These are phyloP conservation scores for Medicago truncatula DNA, from an alignment of 306 rosid genomes.

Conservation along the genomic window DNA sequence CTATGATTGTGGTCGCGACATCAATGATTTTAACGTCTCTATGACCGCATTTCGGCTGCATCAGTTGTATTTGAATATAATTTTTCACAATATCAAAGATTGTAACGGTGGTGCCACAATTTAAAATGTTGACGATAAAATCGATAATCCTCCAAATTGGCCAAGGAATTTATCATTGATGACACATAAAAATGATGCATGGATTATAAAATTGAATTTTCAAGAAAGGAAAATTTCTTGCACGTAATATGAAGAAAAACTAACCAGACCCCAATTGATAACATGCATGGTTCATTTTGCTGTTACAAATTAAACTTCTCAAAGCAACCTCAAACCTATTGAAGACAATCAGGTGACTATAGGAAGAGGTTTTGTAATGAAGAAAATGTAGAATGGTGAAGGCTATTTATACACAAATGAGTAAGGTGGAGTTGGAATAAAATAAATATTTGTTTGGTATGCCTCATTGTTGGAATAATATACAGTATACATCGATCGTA, in stretches of 20 bases:
- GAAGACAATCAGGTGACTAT: constrained; percentile 46
- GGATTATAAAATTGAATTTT: constrained; percentile 8
- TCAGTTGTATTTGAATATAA: background rate
- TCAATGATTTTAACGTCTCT: background rate
- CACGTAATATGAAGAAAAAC: constrained; percentile 39
- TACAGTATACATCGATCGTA: background rate
- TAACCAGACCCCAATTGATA: constrained; percentile 76
- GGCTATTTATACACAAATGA: constrained; percentile 67
- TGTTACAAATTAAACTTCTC: constrained; percentile 41
- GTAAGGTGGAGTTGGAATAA: constrained; percentile 65
- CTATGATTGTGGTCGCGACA: background rate
- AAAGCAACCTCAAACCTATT: constrained; percentile 40
- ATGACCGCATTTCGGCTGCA: background rate
- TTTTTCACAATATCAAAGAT: background rate
- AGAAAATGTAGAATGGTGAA: constrained; percentile 59
- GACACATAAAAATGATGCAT: background rate
- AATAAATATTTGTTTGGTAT: constrained; percentile 43
- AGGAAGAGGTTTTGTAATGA: constrained; percentile 60
- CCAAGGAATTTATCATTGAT: constrained; percentile 12
- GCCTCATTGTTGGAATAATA: background rate
- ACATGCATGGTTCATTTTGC: constrained; percentile 75
- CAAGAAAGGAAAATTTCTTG: constrained; percentile 9
- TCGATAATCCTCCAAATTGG: background rate
- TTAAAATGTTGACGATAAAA: background rate
- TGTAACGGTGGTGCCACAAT: background rate